These are phyloP conservation scores for Wickerhamomyces queroliae DNA, from an alignment of 805 yeast species.

Conservation along the genomic window DNA sequence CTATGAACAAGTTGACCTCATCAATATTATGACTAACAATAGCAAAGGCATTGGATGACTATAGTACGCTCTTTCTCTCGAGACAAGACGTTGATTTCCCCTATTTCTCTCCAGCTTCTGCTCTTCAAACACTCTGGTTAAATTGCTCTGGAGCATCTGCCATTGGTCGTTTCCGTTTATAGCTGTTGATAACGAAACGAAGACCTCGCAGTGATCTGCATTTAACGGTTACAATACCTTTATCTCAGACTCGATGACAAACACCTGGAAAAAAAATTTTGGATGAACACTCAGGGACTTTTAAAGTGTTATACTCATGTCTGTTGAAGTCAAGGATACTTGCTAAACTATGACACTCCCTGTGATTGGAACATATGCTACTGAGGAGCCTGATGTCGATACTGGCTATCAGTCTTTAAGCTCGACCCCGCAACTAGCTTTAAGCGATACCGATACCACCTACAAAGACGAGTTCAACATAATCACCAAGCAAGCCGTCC, in stretches of 20 bases:
- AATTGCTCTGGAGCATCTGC: too few relatives aligned
- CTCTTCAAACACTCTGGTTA: too few relatives aligned
- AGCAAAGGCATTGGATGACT: too few relatives aligned
- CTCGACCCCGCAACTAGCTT: neutral
- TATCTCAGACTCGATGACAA: neutral
- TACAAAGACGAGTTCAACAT: conserved; percentile 22
- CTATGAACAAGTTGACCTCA: too few relatives aligned
- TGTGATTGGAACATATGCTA: conserved; percentile 1
- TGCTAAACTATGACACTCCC: conserved; percentile 1
- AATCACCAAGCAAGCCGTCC: conserved; percentile 39
- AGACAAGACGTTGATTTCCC: too few relatives aligned
- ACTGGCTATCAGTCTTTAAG: neutral
- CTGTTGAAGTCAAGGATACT: neutral
- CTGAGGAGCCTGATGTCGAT: neutral
- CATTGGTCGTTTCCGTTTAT: too few relatives aligned
- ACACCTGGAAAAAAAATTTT: neutral
- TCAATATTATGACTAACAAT: too few relatives aligned
- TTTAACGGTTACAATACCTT: neutral
- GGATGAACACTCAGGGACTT: neutral
- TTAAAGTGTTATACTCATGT: neutral
- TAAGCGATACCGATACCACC: neutral
- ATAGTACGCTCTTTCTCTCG: too few relatives aligned
- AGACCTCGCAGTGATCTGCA: neutral
- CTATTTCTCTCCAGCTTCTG: too few relatives aligned
- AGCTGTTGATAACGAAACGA: too few relatives aligned